Conservation (phyloP, 192 early-diverging fungal genomes). For the Backusella mclennaniae region DNA sequence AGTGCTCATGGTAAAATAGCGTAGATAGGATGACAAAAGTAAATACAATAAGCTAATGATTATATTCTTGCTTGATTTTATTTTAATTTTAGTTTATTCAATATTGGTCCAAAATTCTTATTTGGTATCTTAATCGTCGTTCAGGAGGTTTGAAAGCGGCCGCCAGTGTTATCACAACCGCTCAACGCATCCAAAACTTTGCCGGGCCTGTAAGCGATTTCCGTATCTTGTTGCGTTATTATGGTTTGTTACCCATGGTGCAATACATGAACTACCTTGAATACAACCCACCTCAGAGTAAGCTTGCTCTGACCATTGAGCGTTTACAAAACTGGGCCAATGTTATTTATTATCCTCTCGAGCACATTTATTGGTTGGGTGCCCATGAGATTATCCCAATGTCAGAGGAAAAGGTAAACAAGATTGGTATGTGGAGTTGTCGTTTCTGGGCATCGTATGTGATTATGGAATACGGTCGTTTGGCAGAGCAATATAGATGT, state of each 20-base stretch:
- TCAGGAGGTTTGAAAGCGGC: slow-evolving; percentile 39
- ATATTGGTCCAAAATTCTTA: slow-evolving; percentile 89
- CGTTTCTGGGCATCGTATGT: slow-evolving; percentile 97
- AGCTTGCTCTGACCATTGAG: slow-evolving; percentile 62
- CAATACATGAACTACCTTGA: slow-evolving; percentile 86
- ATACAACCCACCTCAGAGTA: slow-evolving; percentile 65
- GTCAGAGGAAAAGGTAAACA: slow-evolving; percentile 67
- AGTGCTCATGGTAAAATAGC: slow-evolving; percentile 57
- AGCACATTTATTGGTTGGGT: slow-evolving; percentile 94
- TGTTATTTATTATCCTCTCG: slow-evolving; percentile 92
- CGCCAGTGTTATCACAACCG: slow-evolving; percentile 47
- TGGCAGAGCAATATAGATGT: slow-evolving; percentile 65
- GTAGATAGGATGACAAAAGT: neutral
- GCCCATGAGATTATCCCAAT: slow-evolving; percentile 81
- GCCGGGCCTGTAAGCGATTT: slow-evolving; percentile 86
- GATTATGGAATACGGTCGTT: slow-evolving; percentile 81
- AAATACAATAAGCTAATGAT: neutral
- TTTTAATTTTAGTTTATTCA: slow-evolving; percentile 78
- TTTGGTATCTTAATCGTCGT: slow-evolving; percentile 63
- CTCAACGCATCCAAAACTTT: slow-evolving; percentile 74
- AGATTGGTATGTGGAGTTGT: slow-evolving; percentile 90
- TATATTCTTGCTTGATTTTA: slow-evolving; percentile 31
- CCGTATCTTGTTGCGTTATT: slow-evolving; percentile 89
- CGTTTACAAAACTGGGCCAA: slow-evolving; percentile 88
- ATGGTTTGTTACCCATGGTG: slow-evolving; percentile 78